phyloP scores from a whole-genome alignment of 495 filamentous ascomycete species.

The Trichoderma virens region DNA sequence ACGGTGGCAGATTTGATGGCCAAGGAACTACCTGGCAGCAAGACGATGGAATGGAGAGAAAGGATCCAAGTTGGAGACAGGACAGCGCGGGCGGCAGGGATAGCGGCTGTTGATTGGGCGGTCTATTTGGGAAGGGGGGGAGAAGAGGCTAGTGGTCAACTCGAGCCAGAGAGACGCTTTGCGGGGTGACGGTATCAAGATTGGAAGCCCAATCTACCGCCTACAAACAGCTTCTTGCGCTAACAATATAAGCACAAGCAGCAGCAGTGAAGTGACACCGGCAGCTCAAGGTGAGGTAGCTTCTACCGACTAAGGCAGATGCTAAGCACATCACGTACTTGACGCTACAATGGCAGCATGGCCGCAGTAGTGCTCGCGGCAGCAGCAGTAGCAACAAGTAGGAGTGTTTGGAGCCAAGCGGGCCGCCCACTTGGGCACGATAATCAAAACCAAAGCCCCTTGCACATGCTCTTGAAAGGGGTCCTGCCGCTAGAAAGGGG shows the following conservation, averaged over 20 bases:
- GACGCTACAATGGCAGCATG: background rate
- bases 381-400: background rate
- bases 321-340: background rate
- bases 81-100: background rate
- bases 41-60: background rate
- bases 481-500: background rate
- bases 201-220: background rate
- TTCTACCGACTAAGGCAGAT: no score
- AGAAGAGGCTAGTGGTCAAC: background rate
- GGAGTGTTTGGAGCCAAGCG: background rate
- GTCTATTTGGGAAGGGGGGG: background rate
- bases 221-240: background rate
- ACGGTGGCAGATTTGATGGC: background rate
- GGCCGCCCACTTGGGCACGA: slow-evolving; percentile 4
- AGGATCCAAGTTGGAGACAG: slow-evolving; percentile 4
- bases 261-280: no score
- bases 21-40: background rate
- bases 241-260: background rate
- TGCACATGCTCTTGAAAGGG: background rate
- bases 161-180: background rate
- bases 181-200: slow-evolving; percentile 3
- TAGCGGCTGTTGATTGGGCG: background rate
- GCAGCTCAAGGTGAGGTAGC: no score
- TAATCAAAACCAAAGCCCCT: background rate
- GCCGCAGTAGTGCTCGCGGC: background rate